Percentiles rank a stretch among this genome's conserved stretches.
Conservation (phyloP, 495 filamentous ascomycete species). For the Astrothelium subdiscretum region DNA sequence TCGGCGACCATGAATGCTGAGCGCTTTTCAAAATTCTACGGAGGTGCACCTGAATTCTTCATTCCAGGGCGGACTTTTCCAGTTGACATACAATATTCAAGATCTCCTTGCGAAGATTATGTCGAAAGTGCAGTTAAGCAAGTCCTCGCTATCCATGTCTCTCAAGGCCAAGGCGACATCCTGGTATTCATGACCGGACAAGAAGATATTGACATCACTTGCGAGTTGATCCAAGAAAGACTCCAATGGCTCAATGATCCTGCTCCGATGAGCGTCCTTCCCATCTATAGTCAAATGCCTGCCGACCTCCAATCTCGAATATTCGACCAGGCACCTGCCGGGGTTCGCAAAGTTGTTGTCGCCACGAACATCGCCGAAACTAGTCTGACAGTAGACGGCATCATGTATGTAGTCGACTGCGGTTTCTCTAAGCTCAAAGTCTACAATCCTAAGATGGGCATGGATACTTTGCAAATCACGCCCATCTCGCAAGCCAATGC, state of each 20-base stretch:
- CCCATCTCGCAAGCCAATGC: conserved; percentile 96
- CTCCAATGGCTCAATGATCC: conserved; percentile 90
- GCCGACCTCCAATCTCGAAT: conserved; percentile 96
- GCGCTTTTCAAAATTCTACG: conserved; percentile 89
- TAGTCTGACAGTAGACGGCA: conserved; percentile 94
- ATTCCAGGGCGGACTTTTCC: conserved; percentile 97
- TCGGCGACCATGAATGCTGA: conserved; percentile 99
- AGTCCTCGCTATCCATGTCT: conserved; percentile 92
- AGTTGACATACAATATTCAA: conserved; percentile 90
- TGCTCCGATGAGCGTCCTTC: conserved; percentile 85
- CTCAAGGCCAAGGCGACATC: conserved; percentile 83
- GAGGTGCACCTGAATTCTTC: conserved; percentile 93
- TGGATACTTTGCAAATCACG: conserved; percentile 97
- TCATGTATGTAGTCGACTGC: conserved; percentile 97
- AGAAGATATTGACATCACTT: conserved; percentile 96
- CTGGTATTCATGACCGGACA: conserved; percentile 99
- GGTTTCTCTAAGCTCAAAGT: conserved; percentile 97
- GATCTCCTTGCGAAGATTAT: conserved; percentile 93
- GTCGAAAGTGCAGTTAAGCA: conserved; percentile 96
- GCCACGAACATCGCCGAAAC: conserved; percentile 99
- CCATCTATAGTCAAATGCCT: conserved; percentile 99
- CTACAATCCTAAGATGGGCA: conserved; percentile 97
- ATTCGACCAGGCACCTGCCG: conserved; percentile 80
- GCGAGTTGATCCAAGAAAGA: conserved; percentile 80
- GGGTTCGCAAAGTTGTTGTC: conserved; percentile 93